phyloP scores from a whole-genome alignment of 2,329 filamentous ascomycete species.

The Purpureocillium takamizusanense region DNA sequence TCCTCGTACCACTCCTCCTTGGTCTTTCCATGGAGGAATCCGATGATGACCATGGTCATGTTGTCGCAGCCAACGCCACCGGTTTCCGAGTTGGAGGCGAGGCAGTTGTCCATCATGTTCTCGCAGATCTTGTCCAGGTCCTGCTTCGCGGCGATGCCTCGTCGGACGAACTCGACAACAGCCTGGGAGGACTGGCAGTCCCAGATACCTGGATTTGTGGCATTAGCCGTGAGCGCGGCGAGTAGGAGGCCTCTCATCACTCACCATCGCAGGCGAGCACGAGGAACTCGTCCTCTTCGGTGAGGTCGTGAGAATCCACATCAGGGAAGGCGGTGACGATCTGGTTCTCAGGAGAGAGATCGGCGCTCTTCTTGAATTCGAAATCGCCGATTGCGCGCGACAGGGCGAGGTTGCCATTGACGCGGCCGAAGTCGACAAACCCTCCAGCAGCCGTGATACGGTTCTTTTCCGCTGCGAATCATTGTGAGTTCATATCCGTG shows the following conservation, averaged over 20 bases:
- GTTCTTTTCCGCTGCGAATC: constrained; percentile 72
- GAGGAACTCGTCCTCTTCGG: constrained; percentile 89
- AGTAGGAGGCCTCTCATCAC: constrained; percentile 18
- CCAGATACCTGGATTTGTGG: constrained; percentile 71
- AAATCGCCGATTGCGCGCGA: constrained; percentile 98
- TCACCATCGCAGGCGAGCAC: constrained; percentile 87
- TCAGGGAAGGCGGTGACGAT: constrained; percentile 97
- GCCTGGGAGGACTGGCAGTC: constrained; percentile 98
- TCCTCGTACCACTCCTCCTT: constrained; percentile 99
- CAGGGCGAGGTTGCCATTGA: constrained; percentile 94
- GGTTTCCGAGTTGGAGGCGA: constrained; percentile 95
- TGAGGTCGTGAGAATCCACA: constrained; percentile 82
- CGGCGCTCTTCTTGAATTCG: constrained; percentile 98
- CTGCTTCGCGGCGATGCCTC: constrained; percentile 94
- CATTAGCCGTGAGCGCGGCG: neutral
- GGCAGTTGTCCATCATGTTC: constrained; percentile 99
- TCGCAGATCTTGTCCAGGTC: constrained; percentile 92
- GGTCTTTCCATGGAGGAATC: constrained; percentile 79
- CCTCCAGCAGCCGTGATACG: constrained; percentile 92
- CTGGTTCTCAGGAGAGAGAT: constrained; percentile 94
- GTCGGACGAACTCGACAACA: constrained; percentile 91
- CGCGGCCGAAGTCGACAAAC: constrained; percentile 96
- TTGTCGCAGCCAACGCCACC: constrained; percentile 98
- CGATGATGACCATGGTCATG: constrained; percentile 96
- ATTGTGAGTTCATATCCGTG: constrained; percentile 7